Percentiles rank a stretch among this genome's conserved stretches.
Evolutionary conservation across 2,329 filamentous ascomycete species (phyloP).

Genomic region (Aureobasidium sp.): DNA sequence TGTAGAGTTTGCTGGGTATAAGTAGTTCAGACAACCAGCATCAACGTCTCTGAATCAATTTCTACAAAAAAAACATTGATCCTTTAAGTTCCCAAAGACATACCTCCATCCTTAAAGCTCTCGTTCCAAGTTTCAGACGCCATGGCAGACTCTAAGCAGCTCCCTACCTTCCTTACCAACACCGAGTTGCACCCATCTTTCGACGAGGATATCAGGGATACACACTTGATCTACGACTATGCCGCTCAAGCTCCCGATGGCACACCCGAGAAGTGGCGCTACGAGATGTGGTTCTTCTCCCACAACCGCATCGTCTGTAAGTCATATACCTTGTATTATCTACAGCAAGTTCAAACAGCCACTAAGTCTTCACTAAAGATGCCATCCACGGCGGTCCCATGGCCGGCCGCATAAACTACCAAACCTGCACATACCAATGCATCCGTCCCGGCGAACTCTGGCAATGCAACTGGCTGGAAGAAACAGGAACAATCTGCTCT

Average conservation of each 20-base stretch:
- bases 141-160: neutral
- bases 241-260: conserved; percentile 40
- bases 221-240: conserved; percentile 54
- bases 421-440: conserved; percentile 51
- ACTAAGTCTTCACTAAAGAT: conserved; percentile 29
- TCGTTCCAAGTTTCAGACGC: neutral
- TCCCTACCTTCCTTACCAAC: conserved; percentile 22
- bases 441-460: conserved; percentile 52
- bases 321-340: neutral
- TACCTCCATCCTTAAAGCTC: neutral
- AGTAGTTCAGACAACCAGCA: neutral
- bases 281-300: conserved; percentile 57
- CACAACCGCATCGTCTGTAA: conserved; percentile 37
- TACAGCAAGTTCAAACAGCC: neutral
- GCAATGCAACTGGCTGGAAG: conserved; percentile 56
- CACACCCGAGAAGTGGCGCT: conserved; percentile 53
- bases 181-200: conserved; percentile 31
- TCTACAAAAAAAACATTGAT: too few species aligned
- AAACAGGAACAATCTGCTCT: conserved; percentile 52
- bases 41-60: too few species aligned
- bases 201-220: conserved; percentile 46
- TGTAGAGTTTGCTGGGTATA: neutral
- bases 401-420: conserved; percentile 49
- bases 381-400: conserved; percentile 55
- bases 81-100: neutral